A percentile compares a stretch with the other conserved stretches of the same genome.
Evolutionary conservation across 1,284 basidiomycete genomes (phyloP).

Genomic region (Hymenochaete sp.): DNA sequence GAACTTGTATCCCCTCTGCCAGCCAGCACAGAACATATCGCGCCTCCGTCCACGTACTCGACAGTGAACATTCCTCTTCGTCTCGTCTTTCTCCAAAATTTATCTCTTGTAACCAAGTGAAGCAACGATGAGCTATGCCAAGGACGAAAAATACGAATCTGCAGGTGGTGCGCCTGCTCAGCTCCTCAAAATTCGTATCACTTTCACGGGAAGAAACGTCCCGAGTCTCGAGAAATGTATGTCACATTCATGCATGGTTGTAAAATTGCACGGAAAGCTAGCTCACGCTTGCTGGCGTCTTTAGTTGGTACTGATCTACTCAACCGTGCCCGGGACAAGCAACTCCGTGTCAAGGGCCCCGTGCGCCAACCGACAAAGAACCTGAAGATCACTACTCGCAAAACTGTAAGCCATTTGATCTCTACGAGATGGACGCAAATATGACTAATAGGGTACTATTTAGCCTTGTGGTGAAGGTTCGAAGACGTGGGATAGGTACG

Average conservation of each 20-base stretch:
- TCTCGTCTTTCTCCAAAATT: too few relatives aligned
- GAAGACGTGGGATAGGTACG: slow-evolving; percentile 99
- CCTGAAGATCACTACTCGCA: slow-evolving; percentile 97
- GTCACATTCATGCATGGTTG: slow-evolving; percentile 16
- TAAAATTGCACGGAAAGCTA: background rate
- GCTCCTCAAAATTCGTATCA: slow-evolving; percentile 99
- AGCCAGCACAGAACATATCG: too few relatives aligned
- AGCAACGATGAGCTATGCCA: slow-evolving; percentile 94
- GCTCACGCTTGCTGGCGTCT: background rate
- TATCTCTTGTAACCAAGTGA: too few relatives aligned
- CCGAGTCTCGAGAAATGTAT: slow-evolving; percentile 98
- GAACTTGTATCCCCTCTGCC: too few relatives aligned
- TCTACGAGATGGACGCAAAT: background rate
- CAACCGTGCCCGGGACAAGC: slow-evolving; percentile 99
- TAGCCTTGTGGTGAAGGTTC: slow-evolving; percentile 99
- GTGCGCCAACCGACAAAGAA: slow-evolving; percentile 99
- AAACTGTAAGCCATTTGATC: slow-evolving; percentile 57
- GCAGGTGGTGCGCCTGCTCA: slow-evolving; percentile 83
- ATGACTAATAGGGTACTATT: background rate
- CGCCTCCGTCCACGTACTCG: too few relatives aligned
- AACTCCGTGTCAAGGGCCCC: slow-evolving; percentile 98
- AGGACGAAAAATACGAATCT: slow-evolving; percentile 97
- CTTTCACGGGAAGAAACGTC: slow-evolving; percentile 96
- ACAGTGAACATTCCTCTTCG: too few relatives aligned
- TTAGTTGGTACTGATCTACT: slow-evolving; percentile 93